Base-by-base conservation (phyloP, 1,139 yeast genomes). In the Debaryomyces singareniensis region DNA sequence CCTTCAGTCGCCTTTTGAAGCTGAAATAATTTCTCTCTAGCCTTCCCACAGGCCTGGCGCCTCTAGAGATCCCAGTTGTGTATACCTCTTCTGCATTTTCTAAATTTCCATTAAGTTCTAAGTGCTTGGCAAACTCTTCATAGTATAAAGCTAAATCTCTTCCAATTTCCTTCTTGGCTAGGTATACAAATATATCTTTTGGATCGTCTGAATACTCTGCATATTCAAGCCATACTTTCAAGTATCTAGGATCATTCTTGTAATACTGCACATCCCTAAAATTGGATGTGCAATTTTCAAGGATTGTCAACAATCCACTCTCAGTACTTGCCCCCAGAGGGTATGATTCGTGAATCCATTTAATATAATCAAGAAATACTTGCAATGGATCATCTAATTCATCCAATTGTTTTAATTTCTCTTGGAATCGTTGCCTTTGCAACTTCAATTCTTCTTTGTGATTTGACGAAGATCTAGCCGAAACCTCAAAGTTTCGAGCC, bases 361-460 rank as follows among this genome's bases (percentile, higher is more conserved):
- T 53, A 11, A 89, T 66, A 42, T 85, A 87, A 13, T 78, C 79
- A 14, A 85, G 45, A 52, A 71, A 86, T 1, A 76, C 72, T 35
- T 81, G 84, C 16, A 87, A 53, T 0, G 96, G 96, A 47, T 89
- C 96, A 53, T 87, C 96, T 25, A 75, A 51, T 15, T 79, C 82
- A 1, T 72, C 78, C 2, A 72, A 42, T 1, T 68, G 61, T 12
- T 46, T 48, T 13, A 80, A 51, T 10, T 55, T 55, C 9, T 46
- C 35, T 45, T 78, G 82, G 42, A 68, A 65, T 33, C 52, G 43
- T 4, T 56, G 47, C 45, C 78, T 49, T 45, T 71, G 65, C 20
- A 49, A 40, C 13, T 41, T 40, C 25, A 61, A 53, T 13, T 44
- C 44, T 9, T 49, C 44, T 29, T 56, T 58, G 26, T 56, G 44